These are phyloP conservation scores for Trypanosoma conorhini DNA, from an alignment of 208 protist species.

Conservation along the genomic window DNA sequence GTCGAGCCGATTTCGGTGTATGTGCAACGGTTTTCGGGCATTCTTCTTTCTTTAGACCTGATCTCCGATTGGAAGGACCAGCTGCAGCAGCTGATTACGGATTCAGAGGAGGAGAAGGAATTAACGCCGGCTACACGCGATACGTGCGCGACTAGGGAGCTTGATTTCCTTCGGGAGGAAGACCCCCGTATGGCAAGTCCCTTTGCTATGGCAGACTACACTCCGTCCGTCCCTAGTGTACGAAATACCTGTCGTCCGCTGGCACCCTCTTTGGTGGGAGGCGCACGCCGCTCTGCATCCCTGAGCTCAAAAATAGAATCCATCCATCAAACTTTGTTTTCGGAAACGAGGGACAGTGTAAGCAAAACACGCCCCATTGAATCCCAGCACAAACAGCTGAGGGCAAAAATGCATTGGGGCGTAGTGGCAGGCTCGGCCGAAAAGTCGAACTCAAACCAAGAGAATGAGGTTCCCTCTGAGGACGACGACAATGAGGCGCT, in stretches of 20 bases:
- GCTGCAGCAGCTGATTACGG: not conserved
- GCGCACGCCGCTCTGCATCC: not conserved
- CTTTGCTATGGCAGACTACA: not conserved
- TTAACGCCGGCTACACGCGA: no score
- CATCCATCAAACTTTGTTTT: no score
- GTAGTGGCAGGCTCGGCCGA: not conserved
- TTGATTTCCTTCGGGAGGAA: no score
- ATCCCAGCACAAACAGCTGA: no score
- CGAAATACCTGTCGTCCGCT: slow-evolving; percentile 3
- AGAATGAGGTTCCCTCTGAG: not conserved
- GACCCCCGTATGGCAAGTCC: not conserved
- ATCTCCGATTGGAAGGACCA: not conserved
- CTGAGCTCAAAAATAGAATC: no score
- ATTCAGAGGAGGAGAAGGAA: slow-evolving; percentile 26
- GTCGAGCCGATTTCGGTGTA: slow-evolving; percentile 64
- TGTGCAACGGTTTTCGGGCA: slow-evolving; percentile 64
- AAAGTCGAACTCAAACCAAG: not conserved
- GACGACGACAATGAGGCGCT: slow-evolving; percentile 30
- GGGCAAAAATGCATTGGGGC: no score
- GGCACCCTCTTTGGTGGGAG: not conserved
- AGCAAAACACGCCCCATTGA: no score
- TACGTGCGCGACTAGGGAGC: no score
- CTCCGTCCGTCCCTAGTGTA: slow-evolving; percentile 1
- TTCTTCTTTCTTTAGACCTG: slow-evolving; percentile 52
- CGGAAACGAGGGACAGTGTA: no score